A percentile compares a stretch with the other conserved stretches of the same genome.
Conservation (phyloP, 2,329 filamentous ascomycete species). For the Aspergillus felis region DNA sequence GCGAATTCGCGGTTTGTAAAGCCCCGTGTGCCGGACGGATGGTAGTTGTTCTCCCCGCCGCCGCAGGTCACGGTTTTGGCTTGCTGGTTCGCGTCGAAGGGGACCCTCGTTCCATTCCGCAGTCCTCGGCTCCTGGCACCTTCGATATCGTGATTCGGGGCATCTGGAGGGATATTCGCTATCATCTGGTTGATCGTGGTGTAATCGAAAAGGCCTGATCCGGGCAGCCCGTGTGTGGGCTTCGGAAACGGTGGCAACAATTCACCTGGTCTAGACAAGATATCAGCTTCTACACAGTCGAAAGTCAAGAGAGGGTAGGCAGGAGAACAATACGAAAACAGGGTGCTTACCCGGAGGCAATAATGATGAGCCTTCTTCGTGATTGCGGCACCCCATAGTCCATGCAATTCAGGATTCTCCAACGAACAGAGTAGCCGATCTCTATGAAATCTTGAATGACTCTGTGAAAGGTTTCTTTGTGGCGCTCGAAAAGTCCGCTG, state of each 20-base stretch:
- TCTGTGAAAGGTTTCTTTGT: constrained; percentile 54
- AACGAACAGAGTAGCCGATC: constrained; percentile 65
- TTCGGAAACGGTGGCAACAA: constrained; percentile 61
- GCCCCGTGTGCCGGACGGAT: constrained; percentile 60
- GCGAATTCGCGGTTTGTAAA: constrained; percentile 68
- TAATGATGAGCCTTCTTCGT: constrained; percentile 48
- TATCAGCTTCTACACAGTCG: not conserved
- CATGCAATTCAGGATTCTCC: constrained; percentile 55
- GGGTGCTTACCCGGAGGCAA: constrained; percentile 49
- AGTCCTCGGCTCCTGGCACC: constrained; percentile 14
- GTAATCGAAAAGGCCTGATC: constrained; percentile 28
- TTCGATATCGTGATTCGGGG: constrained; percentile 42
- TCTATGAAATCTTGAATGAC: constrained; percentile 63
- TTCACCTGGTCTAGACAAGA: constrained; percentile 62
- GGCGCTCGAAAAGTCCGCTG: constrained; percentile 58
- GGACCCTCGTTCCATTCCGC: constrained; percentile 24
- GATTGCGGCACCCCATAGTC: constrained; percentile 50
- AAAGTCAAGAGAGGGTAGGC: not conserved
- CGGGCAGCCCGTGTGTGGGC: constrained; percentile 51
- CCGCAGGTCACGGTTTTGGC: constrained; percentile 60
- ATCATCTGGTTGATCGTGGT: constrained; percentile 44
- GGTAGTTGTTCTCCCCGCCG: constrained; percentile 58
- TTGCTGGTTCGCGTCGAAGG: constrained; percentile 50
- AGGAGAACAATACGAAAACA: too few species aligned
- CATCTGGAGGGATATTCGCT: constrained; percentile 33